A percentile compares a stretch with the other conserved stretches of the same genome.
Conservation (phyloP, 2,329 filamentous ascomycete species). For the Scolecobasidium constrictum region DNA sequence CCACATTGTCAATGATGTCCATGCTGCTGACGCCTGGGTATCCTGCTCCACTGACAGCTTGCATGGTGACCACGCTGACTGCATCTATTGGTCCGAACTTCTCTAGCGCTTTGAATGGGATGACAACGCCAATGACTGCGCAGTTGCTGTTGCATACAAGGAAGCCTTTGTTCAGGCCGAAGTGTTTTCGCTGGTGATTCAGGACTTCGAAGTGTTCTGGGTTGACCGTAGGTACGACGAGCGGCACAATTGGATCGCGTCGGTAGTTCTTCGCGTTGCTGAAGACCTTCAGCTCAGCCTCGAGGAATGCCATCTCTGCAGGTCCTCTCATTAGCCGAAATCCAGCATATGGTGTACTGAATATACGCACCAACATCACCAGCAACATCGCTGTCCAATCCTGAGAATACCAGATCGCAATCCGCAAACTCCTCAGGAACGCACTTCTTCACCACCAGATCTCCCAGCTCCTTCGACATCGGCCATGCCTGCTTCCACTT, state of each 20-base stretch:
- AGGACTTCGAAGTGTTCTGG: slow-evolving; percentile 78
- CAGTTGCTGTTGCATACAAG: slow-evolving; percentile 98
- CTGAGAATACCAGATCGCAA: slow-evolving; percentile 89
- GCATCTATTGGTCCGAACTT: slow-evolving; percentile 67
- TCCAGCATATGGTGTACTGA: no score
- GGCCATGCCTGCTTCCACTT: slow-evolving; percentile 86
- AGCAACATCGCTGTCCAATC: slow-evolving; percentile 84
- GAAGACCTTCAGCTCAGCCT: slow-evolving; percentile 81
- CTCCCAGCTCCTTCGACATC: slow-evolving; percentile 64
- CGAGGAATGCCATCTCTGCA: slow-evolving; percentile 86
- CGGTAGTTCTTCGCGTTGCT: slow-evolving; percentile 98
- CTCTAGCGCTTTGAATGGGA: slow-evolving; percentile 85
- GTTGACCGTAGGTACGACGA: slow-evolving; percentile 94
- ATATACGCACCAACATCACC: slow-evolving; percentile 87
- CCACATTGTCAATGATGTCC: slow-evolving; percentile 94
- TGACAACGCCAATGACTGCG: slow-evolving; percentile 90
- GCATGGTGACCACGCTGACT: slow-evolving; percentile 86
- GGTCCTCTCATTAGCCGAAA: background rate
- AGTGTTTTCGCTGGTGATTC: slow-evolving; percentile 69
- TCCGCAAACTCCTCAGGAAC: slow-evolving; percentile 71
- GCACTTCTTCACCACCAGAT: slow-evolving; percentile 79
- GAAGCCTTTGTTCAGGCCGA: slow-evolving; percentile 74
- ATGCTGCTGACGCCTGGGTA: slow-evolving; percentile 85
- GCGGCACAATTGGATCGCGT: slow-evolving; percentile 76
- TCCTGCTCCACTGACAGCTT: slow-evolving; percentile 86